Evolutionary conservation across 768 basidiomycete genomes (phyloP), one percentile per base, ranked within the genome.

Genomic region (Pleurotus tuoliensis): DNA sequence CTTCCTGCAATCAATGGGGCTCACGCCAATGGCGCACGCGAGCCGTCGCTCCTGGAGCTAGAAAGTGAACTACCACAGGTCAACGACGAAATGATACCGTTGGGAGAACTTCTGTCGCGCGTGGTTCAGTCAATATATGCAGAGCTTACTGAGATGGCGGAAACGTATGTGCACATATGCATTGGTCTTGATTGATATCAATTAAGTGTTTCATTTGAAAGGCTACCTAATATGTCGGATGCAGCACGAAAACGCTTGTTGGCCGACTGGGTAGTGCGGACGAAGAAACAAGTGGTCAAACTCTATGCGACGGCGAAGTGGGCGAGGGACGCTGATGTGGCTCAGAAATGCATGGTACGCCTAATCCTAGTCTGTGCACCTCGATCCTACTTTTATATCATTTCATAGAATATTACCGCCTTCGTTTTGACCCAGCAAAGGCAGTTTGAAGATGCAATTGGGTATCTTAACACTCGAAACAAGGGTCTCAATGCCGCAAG

Each of bases 191-290:
- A 55, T 47, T 44, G 12, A 47, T 16, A 9, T 30, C 57, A 8
- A 30, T 41, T 37, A 58, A 20, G 57, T 13, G 56, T 56, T 50
- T 24, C 11, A 45, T 41, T 40, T 41, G 56, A 16, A 57, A 87
- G 84, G 15, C 82, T 92, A 76, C 90, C 90, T 44, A 86, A 87
- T 65, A 89, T 88, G 87, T 90, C 90, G 12, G 90, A 93, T 63
- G 73, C 72, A 18, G 87, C 85, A 49, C 82, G 92, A 51, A 94
- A 94, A 64, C 83, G 90, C 37, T 84, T 81, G 15, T 72, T 95
- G 30, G 90, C 90, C 2, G 92, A 94, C 61, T 95, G 90, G 83
- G 92, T 93, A 0, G 88, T 93, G n/a, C 86, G 87, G 67, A 90
- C 82, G 4, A 90, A 95, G 71, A 89, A 93, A 64, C 93, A 96